These are phyloP conservation scores for Sporothrix pallida DNA, from an alignment of 2,329 filamentous ascomycete genomes.

Conservation along the genomic window DNA sequence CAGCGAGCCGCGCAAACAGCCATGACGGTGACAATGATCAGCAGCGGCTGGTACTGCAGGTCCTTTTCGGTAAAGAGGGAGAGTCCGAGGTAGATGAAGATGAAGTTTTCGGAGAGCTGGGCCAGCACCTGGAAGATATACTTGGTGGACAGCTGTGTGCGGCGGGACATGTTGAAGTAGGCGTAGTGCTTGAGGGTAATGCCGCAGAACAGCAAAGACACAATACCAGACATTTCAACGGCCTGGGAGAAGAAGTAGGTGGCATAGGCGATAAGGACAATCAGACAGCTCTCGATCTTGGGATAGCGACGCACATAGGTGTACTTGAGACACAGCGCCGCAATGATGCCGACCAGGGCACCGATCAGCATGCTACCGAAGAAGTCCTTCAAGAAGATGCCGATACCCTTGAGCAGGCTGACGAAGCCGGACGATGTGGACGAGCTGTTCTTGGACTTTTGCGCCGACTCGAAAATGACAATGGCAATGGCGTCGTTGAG, in stretches of 20 bases:
- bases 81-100: constrained; percentile 97
- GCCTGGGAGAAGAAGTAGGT: constrained; percentile 98
- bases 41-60: constrained; percentile 88
- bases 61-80: constrained; percentile 91
- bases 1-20: constrained; percentile 93
- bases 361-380: constrained; percentile 93
- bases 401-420: constrained; percentile 87
- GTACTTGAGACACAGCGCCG: constrained; percentile 89
- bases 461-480: constrained; percentile 96
- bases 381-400: constrained; percentile 94
- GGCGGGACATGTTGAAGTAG: constrained; percentile 99
- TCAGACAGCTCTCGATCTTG: constrained; percentile 94
- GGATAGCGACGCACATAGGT: constrained; percentile 91
- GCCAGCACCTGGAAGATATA: constrained; percentile 95
- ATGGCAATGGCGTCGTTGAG: constrained; percentile 98
- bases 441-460: constrained; percentile 82
- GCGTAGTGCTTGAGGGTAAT: constrained; percentile 99
- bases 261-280: constrained; percentile 92
- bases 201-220: constrained; percentile 94
- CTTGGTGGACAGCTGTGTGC: constrained; percentile 96
- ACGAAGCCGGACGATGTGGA: constrained; percentile 75
- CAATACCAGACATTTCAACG: constrained; percentile 93
- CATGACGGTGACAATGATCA: constrained; percentile 89
- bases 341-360: constrained; percentile 81
- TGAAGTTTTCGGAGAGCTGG: constrained; percentile 97